Conservation (phyloP, 441 rosid species). For the Theobroma grandiflorum region DNA sequence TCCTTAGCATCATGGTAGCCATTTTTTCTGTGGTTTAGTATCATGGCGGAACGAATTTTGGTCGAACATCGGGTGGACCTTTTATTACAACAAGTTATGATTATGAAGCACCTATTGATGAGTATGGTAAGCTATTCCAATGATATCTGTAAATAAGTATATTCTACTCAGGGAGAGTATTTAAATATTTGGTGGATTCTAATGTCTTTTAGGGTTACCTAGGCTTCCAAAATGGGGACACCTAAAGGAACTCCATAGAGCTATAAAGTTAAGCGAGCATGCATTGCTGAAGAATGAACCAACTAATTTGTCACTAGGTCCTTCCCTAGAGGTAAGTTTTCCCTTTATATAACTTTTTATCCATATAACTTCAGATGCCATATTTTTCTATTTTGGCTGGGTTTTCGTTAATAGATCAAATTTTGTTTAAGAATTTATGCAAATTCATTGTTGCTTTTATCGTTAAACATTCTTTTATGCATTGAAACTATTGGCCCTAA, state of each 20-base stretch:
- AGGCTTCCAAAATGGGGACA: conserved; percentile 99
- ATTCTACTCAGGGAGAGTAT: neutral
- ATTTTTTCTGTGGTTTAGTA: conserved; percentile 54
- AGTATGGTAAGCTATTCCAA: conserved; percentile 69
- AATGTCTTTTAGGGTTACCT: conserved; percentile 66
- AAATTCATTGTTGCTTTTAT: neutral
- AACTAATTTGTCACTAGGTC: conserved; percentile 64
- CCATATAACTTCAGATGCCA: neutral
- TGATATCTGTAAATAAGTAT: conserved; percentile 13
- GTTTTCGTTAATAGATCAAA: neutral
- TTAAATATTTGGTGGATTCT: conserved; percentile 21
- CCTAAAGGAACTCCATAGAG: conserved; percentile 85
- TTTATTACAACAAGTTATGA: conserved; percentile 97
- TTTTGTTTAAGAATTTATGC: neutral
- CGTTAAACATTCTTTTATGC: neutral
- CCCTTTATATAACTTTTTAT: neutral
- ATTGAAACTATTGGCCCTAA: neutral
- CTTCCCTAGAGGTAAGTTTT: conserved; percentile 69
- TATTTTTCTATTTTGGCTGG: neutral
- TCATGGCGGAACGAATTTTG: conserved; percentile 98
- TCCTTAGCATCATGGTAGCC: conserved; percentile 8
- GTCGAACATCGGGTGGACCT: conserved; percentile 96
- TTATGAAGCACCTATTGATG: conserved; percentile 98
- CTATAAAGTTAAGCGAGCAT: conserved; percentile 80
- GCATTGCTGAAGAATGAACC: conserved; percentile 62